phyloP scores from a whole-genome alignment of 2,329 filamentous ascomycete species.

The Phaeosphaeriaceae sp. region DNA sequence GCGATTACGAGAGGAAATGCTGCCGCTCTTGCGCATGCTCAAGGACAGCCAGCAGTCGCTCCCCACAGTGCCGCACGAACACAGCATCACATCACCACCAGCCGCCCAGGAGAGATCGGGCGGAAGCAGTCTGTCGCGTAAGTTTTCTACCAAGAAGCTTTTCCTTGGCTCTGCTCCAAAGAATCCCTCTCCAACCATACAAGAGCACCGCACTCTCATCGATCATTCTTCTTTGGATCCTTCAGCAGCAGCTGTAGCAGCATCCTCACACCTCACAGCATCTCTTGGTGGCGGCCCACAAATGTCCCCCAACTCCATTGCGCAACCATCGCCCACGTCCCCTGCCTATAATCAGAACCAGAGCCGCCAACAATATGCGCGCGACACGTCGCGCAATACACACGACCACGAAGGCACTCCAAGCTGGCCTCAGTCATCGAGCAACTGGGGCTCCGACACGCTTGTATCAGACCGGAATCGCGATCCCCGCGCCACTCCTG shows the following conservation, averaged over 20 bases:
- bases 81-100: conserved; percentile 43
- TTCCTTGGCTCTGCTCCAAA: conserved; percentile 58
- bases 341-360: conserved; percentile 54
- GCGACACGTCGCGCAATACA: conserved; percentile 37
- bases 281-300: conserved; percentile 51
- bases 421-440: conserved; percentile 33
- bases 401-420: conserved; percentile 42
- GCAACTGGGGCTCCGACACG: conserved; percentile 41
- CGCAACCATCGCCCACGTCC: conserved; percentile 58
- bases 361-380: conserved; percentile 38
- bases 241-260: conserved; percentile 59
- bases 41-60: conserved; percentile 93
- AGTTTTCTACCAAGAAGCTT: conserved; percentile 61
- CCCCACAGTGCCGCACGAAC: conserved; percentile 49
- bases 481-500: conserved; percentile 41
- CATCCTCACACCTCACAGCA: conserved; percentile 59
- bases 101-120: conserved; percentile 41
- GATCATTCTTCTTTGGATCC: conserved; percentile 56
- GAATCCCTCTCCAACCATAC: conserved; percentile 60
- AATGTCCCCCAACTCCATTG: conserved; percentile 51
- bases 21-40: conserved; percentile 86
- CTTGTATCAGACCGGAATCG: conserved; percentile 37
- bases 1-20: conserved; percentile 85
- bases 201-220: conserved; percentile 51
- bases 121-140: conserved; percentile 58